Base-by-base conservation (phyloP, 2,329 filamentous ascomycete species). In the Trichoderma sp. region DNA sequence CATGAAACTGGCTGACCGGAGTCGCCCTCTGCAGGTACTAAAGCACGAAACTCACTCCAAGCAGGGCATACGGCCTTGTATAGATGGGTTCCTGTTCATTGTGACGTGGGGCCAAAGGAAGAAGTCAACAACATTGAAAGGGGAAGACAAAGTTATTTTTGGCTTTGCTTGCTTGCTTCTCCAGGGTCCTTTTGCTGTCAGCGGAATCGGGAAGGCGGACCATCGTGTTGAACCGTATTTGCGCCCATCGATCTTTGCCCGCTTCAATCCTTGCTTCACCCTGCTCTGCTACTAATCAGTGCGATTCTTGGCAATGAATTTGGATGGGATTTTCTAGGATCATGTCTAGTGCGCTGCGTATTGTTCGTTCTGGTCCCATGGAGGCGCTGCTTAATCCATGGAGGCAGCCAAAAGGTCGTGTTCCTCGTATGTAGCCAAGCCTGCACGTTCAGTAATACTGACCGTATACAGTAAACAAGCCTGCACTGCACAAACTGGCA, bases 21-120 rank as follows among this genome's bases (percentile, higher is more conserved):
- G 52, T 52, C 27, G 52, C 43, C 52, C 35, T 65, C 62, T 65
- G 53, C 62, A 57, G 62, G 49, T 47, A 65, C 62, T 57, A 37
- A 57, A 43, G 16, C 35, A 57, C 52, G 37, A 57, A 43, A 43
- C 52, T n/a, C 52, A 37, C 59, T 8, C 40, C 16, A 53, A 31
- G 52, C n/a, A 33, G 52, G 62, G 57, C 62, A 58, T 58, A 3
- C 4, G 33, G 13, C 13, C 13, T 11, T 49, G 59, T 33, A 35
- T 13, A 35, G 33, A 27, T 27, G 14, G 33, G 33, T 14, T 35
- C 33, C 11, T 35, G 43, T 57, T 65, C 62, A 65, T 65, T 21
- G 62, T 65, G 62, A 65, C 62, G 52, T 65, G 62, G 52, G 55
- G 5, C 33, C 31, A 35, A 35, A 35, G 33, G 33, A 35, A 35